Evolutionary conservation across 768 basidiomycete genomes (phyloP).

Genomic region (Russula sp.): DNA sequence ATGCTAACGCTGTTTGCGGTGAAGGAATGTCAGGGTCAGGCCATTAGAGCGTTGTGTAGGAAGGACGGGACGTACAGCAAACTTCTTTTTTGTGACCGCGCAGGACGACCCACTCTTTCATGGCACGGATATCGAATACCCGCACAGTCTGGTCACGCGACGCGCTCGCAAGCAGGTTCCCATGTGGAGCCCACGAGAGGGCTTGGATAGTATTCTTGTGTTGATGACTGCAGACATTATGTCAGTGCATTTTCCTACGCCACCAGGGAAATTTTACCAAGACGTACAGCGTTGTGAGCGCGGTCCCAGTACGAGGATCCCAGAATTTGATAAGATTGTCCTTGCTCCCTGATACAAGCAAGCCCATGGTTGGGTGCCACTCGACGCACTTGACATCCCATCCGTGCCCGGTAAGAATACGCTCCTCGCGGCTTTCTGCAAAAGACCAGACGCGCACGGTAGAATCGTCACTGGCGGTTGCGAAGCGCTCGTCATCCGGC

Average conservation of each 20-base stretch:
- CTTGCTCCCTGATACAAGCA: conserved; percentile 92
- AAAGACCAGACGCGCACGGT: conserved; percentile 95
- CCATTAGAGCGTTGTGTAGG: background rate
- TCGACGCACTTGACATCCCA: conserved; percentile 99
- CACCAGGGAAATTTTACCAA: background rate
- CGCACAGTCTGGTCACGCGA: conserved; percentile 93
- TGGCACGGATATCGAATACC: conserved; percentile 95
- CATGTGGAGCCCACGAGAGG: conserved; percentile 89
- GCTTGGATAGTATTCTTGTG: conserved; percentile 98
- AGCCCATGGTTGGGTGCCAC: conserved; percentile 97
- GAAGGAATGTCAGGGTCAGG: background rate
- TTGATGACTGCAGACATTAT: conserved; percentile 56
- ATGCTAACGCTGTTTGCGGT: conserved; percentile 63
- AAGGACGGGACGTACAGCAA: background rate
- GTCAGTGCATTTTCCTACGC: background rate
- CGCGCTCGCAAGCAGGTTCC: conserved; percentile 89
- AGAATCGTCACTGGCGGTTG: conserved; percentile 93
- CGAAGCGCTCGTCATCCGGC: conserved; percentile 87
- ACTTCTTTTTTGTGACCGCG: conserved; percentile 99
- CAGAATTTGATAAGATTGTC: conserved; percentile 99
- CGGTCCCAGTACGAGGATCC: conserved; percentile 92
- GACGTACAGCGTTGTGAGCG: conserved; percentile 81
- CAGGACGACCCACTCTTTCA: conserved; percentile 90
- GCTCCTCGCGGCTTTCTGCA: conserved; percentile 84
- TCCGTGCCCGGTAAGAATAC: conserved; percentile 88